Base-by-base conservation (phyloP, 2,329 filamentous ascomycete genomes). In the Tolypocladium ovalisporum region DNA sequence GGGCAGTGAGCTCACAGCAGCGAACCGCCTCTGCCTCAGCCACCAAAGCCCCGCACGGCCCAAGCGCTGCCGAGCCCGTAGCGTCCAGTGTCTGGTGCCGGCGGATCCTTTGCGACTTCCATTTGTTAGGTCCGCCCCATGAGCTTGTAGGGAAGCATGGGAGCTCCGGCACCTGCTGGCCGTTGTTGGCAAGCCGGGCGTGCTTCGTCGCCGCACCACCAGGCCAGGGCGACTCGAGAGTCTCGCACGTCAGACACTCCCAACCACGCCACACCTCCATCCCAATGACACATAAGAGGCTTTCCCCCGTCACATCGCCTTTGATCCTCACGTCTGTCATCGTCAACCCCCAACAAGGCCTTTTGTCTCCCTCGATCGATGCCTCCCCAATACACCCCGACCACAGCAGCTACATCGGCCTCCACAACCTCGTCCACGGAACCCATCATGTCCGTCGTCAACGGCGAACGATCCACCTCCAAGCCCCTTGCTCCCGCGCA, bases 401-500 rank as follows among this genome's bases (percentile, higher is more conserved):
- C 32, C 32, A 34, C 37, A 2, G 4, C 36, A 17, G 57, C 56
- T 40, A 58, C 44, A 47, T 60, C 61, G 57, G 53, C 62, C 39
- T 61, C 61, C 54, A 55, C 56, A 29, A 57, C 56, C 35, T 61
- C 61, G n/a, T 61, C 59, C 49, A 57, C 56, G 3, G 42, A 44
- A 29, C 59, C 60, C 59, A 61, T 61, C 47, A 64, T 64, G 63
- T 57, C 63, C 1, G 56, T 54, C 22, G 22, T 54, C n/a, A 70
- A 68, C 59, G 66, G 65, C 57, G 64, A 59, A 57, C 61, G 64
- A 59, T 66, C 66, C 56, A 66, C 68, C 56, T 63, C 65, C 57
- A 70, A 71, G 63, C 65, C 67, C 15, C 60, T 66, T 54, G 60
- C 62, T 22, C 24, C 55, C 36, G 60, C 56, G 29, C 57, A 58